Percentiles rank a stretch among this genome's conserved stretches.
phyloP scores from a whole-genome alignment of 371 early-diverging fungal species.

The Phascolomyces articulosus region DNA sequence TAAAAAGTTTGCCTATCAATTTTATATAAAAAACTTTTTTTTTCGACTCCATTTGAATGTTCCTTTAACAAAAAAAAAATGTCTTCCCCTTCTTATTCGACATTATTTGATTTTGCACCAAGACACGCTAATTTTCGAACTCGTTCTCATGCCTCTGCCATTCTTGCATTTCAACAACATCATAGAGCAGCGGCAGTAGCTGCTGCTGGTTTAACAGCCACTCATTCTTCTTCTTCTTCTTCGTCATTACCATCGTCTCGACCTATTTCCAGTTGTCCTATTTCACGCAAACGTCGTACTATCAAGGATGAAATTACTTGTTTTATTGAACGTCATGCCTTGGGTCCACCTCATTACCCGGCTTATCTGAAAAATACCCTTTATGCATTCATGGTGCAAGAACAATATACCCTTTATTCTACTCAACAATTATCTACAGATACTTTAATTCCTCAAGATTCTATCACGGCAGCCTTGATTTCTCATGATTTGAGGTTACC shows the following conservation, averaged over 20 bases:
- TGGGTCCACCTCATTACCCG: constrained; percentile 35
- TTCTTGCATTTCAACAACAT: constrained; percentile 12
- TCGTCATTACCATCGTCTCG: too few species aligned
- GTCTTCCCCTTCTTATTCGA: constrained; percentile 11
- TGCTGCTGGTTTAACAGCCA: background rate
- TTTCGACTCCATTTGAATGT: too few species aligned
- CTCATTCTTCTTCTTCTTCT: background rate
- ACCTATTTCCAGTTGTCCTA: too few species aligned
- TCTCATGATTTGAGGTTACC: constrained; percentile 51
- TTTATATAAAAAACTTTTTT: too few species aligned
- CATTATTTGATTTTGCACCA: constrained; percentile 14
- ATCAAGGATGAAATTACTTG: constrained; percentile 17
- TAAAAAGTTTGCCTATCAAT: too few species aligned
- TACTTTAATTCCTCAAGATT: constrained; percentile 9
- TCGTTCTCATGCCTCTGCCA: constrained; percentile 16
- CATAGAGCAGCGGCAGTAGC: background rate
- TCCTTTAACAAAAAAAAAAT: too few species aligned
- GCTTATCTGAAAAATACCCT: constrained; percentile 36
- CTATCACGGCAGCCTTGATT: constrained; percentile 5
- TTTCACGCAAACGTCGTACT: constrained; percentile 12
- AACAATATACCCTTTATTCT: constrained; percentile 31
- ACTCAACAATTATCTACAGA: constrained; percentile 10
- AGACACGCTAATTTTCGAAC: constrained; percentile 10
- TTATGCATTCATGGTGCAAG: constrained; percentile 33
- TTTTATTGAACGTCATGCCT: constrained; percentile 10